Evolutionary conservation across 2,329 filamentous ascomycete species (phyloP), one percentile per base, ranked within the genome.

Genomic region (Emmonsia crescens): DNA sequence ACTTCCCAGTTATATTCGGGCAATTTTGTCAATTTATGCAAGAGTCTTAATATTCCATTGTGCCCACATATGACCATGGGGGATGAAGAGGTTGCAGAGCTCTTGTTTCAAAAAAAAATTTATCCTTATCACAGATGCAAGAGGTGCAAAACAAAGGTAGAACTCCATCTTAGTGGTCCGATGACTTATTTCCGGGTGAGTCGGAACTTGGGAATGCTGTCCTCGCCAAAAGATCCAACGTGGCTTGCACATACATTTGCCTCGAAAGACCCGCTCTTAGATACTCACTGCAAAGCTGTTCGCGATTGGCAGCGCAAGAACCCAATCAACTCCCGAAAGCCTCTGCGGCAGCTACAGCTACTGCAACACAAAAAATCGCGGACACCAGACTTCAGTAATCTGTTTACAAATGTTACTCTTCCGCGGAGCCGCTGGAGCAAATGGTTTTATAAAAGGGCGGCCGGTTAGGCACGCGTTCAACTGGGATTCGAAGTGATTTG

Each of bases 181-280:
- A 24, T 44, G 24, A 36, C 55, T 33, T 24, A 10, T 42, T 57
- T 57, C 27, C 27, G 8, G 24, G 55, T 57, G 36, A 21, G 6
- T 40, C 55, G 55, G 24, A 19, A 57, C 16, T 57, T 57, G 55
- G n/a, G n/a, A 21, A 57, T 16, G 27, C 36, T 57, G n/a, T 57
- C 40, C 40, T 57, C 55, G 5, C 38, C n/a, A 46, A 57, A 46
- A 57, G 42, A 46, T 44, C 27, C 38, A 29, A 57, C 14, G 42
- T 57, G 55, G 38, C 38, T 60, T 40, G 58, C 44, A 21, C 48
- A 60, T 42, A 60, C 44, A 24, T 60, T 60, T 40, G 58, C 46
- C 24, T 60, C 48, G 27, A 60, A 60, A 60, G 33, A 52, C 14
- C 48, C 42, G 44, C 21, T 40, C 21, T 40, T 60, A 48, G 58